Evolutionary conservation across 1,284 basidiomycete genomes (phyloP).

Genomic region (Phellinidium pouzarii): DNA sequence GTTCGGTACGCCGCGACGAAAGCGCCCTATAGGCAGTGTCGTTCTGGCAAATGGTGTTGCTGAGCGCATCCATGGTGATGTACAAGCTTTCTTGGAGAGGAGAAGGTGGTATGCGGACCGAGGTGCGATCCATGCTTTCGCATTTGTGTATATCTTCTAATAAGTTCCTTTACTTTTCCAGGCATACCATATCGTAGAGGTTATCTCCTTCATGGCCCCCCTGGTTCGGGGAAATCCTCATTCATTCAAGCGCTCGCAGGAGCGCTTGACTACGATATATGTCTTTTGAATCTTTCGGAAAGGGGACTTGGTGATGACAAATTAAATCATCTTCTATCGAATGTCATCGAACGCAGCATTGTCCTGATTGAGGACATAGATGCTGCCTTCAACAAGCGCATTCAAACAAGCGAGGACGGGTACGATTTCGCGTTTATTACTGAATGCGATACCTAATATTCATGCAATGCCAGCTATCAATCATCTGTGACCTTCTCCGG

Average conservation of each 20-base stretch:
- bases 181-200: conserved; percentile 97
- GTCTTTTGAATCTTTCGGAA: conserved; percentile 93
- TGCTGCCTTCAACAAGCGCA: conserved; percentile 92
- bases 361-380: conserved; percentile 96
- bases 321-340: conserved; percentile 88
- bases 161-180: conserved; percentile 28
- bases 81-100: conserved; percentile 77
- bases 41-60: conserved; percentile 78
- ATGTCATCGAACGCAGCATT: conserved; percentile 89
- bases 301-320: conserved; percentile 96
- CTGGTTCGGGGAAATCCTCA: conserved; percentile 96
- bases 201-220: conserved; percentile 92
- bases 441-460: conserved; percentile 3
- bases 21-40: conserved; percentile 87
- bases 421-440: conserved; percentile 30
- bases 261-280: conserved; percentile 90
- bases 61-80: conserved; percentile 75
- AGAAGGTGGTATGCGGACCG: conserved; percentile 95
- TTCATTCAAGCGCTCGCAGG: conserved; percentile 98
- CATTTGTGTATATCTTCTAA: not conserved
- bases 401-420: conserved; percentile 87
- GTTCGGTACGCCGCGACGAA: conserved; percentile 88
- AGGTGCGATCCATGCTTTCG: conserved; percentile 50
- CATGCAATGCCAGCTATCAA: conserved; percentile 61
- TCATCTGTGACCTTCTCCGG: conserved; percentile 97